phyloP scores from a whole-genome alignment of 164 flowering plant species.

The Macadamia integrifolia region DNA sequence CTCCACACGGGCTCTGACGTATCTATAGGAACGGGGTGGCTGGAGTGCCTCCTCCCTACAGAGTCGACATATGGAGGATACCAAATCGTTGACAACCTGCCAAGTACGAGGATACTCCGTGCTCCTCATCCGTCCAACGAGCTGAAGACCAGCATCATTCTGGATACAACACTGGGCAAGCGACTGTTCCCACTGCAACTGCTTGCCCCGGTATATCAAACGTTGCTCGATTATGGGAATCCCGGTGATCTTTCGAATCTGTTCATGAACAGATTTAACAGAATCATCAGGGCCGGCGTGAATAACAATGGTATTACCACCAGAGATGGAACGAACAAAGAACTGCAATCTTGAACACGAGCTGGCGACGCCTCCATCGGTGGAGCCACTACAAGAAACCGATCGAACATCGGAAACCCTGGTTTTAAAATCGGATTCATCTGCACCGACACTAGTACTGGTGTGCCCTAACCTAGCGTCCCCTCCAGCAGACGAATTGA shows the following conservation, averaged over 20 bases:
- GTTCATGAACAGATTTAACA: constrained; percentile 51
- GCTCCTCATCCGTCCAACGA: constrained; percentile 78
- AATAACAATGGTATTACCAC: constrained; percentile 44
- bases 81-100: constrained; percentile 48
- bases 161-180: constrained; percentile 45
- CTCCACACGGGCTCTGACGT: constrained; percentile 22
- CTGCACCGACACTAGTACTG: background rate
- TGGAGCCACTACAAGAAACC: background rate
- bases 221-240: constrained; percentile 70
- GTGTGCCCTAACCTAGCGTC: background rate
- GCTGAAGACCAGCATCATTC: constrained; percentile 60
- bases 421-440: background rate
- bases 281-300: constrained; percentile 53
- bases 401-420: constrained; percentile 24
- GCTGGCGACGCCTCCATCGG: constrained; percentile 7
- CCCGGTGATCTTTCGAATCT: constrained; percentile 43
- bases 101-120: constrained; percentile 60
- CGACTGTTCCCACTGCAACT: constrained; percentile 55
- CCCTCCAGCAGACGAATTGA: constrained; percentile 6
- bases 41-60: constrained; percentile 21
- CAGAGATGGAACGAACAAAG: constrained; percentile 56
- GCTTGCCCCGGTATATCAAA: constrained; percentile 63
- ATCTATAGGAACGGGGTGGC: background rate
- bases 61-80: constrained; percentile 27
- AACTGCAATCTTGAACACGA: constrained; percentile 40